phyloP scores from a whole-genome alignment of 108 stramenopile genomes.

The Schizochytrium sp. region DNA sequence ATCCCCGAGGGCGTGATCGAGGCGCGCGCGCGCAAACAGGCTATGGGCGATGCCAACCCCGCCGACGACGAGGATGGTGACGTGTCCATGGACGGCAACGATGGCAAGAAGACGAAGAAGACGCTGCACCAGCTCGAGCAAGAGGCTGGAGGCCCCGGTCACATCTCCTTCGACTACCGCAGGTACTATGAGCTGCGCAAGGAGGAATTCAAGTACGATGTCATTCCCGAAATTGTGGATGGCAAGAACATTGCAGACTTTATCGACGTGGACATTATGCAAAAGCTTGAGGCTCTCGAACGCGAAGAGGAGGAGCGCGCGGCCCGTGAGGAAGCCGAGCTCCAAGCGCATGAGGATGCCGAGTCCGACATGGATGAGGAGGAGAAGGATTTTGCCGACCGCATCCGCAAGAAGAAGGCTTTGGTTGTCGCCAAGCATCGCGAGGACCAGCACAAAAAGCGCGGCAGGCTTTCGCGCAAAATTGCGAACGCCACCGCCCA shows the following conservation, averaged over 20 bases:
- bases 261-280: constrained; percentile 81
- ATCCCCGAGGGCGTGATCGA: constrained; percentile 76
- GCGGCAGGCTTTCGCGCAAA: background rate
- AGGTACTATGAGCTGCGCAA: constrained; percentile 83
- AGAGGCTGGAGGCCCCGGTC: constrained; percentile 93
- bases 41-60: background rate
- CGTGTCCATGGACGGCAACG: constrained; percentile 21
- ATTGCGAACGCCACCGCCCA: background rate
- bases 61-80: background rate
- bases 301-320: constrained; percentile 73
- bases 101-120: constrained; percentile 66
- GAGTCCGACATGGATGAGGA: background rate
- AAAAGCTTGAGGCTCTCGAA: constrained; percentile 71
- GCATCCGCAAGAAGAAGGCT: background rate
- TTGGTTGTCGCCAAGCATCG: background rate
- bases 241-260: constrained; percentile 98
- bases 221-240: constrained; percentile 91
- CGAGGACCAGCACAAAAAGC: background rate
- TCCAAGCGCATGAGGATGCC: constrained; percentile 34
- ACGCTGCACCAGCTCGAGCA: constrained; percentile 91
- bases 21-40: background rate
- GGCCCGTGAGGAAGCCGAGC: constrained; percentile 66
- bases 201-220: constrained; percentile 84
- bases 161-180: constrained; percentile 88
- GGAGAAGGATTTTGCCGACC: background rate